Base-by-base conservation (phyloP, 140 eudicot species). In the Ambrosia hybrid region DNA sequence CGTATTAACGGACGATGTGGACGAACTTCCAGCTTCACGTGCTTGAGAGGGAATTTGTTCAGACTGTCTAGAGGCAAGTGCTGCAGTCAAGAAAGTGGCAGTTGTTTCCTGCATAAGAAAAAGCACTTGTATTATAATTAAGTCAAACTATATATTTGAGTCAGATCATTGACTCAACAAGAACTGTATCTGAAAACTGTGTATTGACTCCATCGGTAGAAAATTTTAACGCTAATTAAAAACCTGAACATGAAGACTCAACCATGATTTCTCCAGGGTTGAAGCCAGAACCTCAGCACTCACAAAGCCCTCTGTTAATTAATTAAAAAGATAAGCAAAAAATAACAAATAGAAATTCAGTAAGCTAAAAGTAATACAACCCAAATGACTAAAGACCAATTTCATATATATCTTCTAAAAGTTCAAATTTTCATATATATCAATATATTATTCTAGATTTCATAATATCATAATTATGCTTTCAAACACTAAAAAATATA, bases 201-300 rank as follows among this genome's bases (percentile, higher is more conserved):
- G 43, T 26, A 16, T 21, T 13, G 30, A 49, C 9, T 41, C 41
- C 21, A 26, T 39, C 3, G 1, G 15, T 5, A 16, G 41, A 70
- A 38, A 26, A 17, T 39, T 33, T 11, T 11, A 17, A 57, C 26
- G 39, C 53, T 56, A 72, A 8, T 41, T 48, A 55, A 66, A 38
- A 49, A 92, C 98, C 96, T 92, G 95, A 71, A 92, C 80, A 79
- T 92, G 98, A 83, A 92, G 91, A 92, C 89, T 89, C 76, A 92
- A 69, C 98, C 98, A 92, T 70, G 86, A 87, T 73, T 92, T 92
- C 85, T 92, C 88, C 70, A 92, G 77, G 55, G 75, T 84, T 71
- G 96, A 85, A 36, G 82, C 83, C 74, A 92, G 65, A 80, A 76
- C 67, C 65, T 89, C 96, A 81, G 88, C 95, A 85, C 74, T 75